Conservation (phyloP, 345 rosid species). For the Hibiscus mutabilis region DNA sequence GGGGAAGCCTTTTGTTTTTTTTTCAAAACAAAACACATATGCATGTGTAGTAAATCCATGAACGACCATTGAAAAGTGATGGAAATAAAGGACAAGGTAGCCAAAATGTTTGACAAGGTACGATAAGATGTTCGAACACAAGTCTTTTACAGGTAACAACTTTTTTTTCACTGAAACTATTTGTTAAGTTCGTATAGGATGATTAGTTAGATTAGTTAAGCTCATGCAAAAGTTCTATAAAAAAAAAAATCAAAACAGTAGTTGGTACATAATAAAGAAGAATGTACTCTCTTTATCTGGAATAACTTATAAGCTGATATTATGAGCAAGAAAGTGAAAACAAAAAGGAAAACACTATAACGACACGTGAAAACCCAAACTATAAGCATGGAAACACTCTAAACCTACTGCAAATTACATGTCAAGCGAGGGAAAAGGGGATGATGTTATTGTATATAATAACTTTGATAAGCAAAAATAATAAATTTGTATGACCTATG, state of each 20-base stretch:
- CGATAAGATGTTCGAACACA: background rate
- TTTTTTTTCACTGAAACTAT: no score
- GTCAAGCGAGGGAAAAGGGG: slow-evolving; percentile 3
- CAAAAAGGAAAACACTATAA: background rate
- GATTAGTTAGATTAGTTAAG: no score
- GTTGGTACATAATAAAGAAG: background rate
- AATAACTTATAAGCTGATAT: background rate
- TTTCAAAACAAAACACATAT: slow-evolving; percentile 7
- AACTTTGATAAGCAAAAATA: slow-evolving; percentile 4
- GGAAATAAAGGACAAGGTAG: background rate
- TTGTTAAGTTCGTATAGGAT: no score
- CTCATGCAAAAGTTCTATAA: no score
- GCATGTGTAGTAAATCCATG: slow-evolving; percentile 15
- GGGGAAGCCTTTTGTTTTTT: background rate
- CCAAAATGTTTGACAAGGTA: slow-evolving; percentile 7
- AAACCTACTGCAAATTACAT: slow-evolving; percentile 21
- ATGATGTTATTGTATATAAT: background rate
- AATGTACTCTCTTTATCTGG: background rate
- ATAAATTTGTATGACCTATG: slow-evolving; percentile 26
- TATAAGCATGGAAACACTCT: slow-evolving; percentile 9
- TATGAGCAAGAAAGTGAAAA: background rate
- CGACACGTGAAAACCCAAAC: slow-evolving; percentile 5
- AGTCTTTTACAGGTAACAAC: no score
- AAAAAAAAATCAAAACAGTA: background rate
- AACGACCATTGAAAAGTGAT: background rate